A percentile compares a stretch with the other conserved stretches of the same genome.
phyloP scores from a whole-genome alignment of 768 basidiomycete genomes.

The Lactarius hatsudake region DNA sequence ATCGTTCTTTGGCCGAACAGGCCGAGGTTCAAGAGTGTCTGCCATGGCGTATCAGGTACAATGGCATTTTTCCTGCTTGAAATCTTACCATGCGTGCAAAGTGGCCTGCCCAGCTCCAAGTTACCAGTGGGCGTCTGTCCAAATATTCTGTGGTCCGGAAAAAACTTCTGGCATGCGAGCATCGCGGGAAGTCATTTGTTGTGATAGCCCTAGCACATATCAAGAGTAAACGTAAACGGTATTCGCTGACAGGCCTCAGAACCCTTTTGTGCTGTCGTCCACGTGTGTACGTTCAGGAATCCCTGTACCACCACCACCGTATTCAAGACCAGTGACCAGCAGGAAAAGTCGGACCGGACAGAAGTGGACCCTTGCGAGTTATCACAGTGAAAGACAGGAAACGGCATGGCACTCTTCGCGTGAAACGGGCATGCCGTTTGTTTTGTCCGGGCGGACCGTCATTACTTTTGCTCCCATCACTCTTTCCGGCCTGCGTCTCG shows the following conservation, averaged over 20 bases:
- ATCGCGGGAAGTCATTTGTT: not conserved
- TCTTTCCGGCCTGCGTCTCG: slow-evolving; percentile 14
- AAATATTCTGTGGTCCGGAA: not conserved
- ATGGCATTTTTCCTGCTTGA: not conserved
- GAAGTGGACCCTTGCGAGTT: slow-evolving; percentile 1
- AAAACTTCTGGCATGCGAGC: not conserved
- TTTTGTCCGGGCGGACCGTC: slow-evolving; percentile 16
- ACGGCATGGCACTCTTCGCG: slow-evolving; percentile 6
- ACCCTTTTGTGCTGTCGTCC: not conserved
- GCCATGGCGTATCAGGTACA: not conserved
- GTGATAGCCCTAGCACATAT: not conserved
- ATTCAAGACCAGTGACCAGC: not conserved
- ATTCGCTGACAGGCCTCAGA: not conserved
- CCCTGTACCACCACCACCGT: not conserved
- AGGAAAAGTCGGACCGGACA: slow-evolving; percentile 5
- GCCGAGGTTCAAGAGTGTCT: not conserved
- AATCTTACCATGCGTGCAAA: not conserved
- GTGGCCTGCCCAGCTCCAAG: not conserved
- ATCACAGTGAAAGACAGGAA: slow-evolving; percentile 18
- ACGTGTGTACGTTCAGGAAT: not conserved
- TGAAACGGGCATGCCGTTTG: not conserved
- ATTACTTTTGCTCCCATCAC: slow-evolving; percentile 14
- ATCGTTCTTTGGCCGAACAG: not conserved
- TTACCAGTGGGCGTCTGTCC: not conserved
- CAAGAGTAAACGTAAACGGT: not conserved